These are phyloP conservation scores for Penicillium nucicola DNA, from an alignment of 495 filamentous ascomycete species.

Conservation along the genomic window DNA sequence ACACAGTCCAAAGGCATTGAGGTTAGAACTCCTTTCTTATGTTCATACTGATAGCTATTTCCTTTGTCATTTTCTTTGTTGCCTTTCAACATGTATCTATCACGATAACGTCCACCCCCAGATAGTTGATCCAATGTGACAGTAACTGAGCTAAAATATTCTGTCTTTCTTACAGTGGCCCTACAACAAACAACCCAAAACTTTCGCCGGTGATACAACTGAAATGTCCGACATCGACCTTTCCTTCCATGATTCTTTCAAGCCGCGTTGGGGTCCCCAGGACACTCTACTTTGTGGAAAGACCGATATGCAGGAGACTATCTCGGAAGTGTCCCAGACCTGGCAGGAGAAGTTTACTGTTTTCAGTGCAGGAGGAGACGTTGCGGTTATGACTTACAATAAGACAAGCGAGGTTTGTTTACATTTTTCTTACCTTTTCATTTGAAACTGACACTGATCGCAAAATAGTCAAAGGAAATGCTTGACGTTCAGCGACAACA, in stretches of 20 bases:
- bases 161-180: conserved; percentile 69
- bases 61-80: conserved; percentile 10
- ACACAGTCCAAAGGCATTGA: conserved; percentile 61
- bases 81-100: conserved; percentile 21
- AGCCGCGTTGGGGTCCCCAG: conserved; percentile 75
- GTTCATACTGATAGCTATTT: conserved; percentile 18
- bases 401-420: conserved; percentile 23
- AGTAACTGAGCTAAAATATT: conserved; percentile 33
- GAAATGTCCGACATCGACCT: conserved; percentile 56
- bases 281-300: conserved; percentile 66
- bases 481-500: conserved; percentile 36
- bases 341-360: conserved; percentile 38
- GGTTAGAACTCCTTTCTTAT: conserved; percentile 61
- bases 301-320: conserved; percentile 20
- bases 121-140: conserved; percentile 28
- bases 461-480: conserved; percentile 28
- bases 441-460: conserved; percentile 3
- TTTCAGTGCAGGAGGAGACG: conserved; percentile 36
- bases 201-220: conserved; percentile 51
- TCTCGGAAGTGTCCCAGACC: conserved; percentile 19
- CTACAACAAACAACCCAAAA: conserved; percentile 73
- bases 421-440: background rate
- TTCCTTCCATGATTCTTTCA: conserved; percentile 61
- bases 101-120: conserved; percentile 10
- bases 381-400: conserved; percentile 29